These are phyloP conservation scores for Colletotrichum sp. DNA, from an alignment of 2,329 filamentous ascomycete genomes.

Conservation along the genomic window DNA sequence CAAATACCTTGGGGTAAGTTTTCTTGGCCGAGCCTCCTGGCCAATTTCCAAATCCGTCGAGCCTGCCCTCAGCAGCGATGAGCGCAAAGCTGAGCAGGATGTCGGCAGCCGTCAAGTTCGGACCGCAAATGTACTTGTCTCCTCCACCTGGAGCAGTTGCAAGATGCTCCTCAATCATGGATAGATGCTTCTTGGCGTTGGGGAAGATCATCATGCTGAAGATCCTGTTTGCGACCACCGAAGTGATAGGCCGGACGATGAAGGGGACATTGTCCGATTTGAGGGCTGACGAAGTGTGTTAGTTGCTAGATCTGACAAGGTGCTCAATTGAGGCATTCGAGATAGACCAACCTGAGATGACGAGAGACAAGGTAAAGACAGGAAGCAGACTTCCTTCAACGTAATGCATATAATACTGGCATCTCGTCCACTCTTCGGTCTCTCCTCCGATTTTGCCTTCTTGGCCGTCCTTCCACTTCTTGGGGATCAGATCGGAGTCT, in stretches of 20 bases:
- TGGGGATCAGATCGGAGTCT: conserved; percentile 53
- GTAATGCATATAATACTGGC: conserved; percentile 80
- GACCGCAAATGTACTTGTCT: conserved; percentile 53
- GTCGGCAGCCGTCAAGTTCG: conserved; percentile 54
- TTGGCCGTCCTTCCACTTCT: conserved; percentile 60
- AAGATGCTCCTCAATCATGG: conserved; percentile 55
- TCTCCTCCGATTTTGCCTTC: conserved; percentile 64
- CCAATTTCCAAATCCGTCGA: conserved; percentile 47
- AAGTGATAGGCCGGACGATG: conserved; percentile 57
- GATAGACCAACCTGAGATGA: conserved; percentile 54
- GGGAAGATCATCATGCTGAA: conserved; percentile 48
- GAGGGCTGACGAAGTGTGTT: conserved; percentile 35
- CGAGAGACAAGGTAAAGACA: conserved; percentile 66
- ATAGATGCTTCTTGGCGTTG: conserved; percentile 52
- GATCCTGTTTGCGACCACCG: conserved; percentile 47
- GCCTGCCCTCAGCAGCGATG: conserved; percentile 44
- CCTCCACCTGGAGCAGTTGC: conserved; percentile 44
- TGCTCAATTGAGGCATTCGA: not conserved
- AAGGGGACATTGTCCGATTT: conserved; percentile 54
- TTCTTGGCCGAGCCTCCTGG: conserved; percentile 41
- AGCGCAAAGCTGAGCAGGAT: conserved; percentile 60
- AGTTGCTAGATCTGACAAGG: not conserved
- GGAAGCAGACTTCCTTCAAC: conserved; percentile 85
- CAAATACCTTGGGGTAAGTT: conserved; percentile 48
- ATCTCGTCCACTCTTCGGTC: conserved; percentile 64